Evolutionary conservation across 139 green algal species (phyloP).

Genomic region (Chlamydomonas schloesseri): DNA sequence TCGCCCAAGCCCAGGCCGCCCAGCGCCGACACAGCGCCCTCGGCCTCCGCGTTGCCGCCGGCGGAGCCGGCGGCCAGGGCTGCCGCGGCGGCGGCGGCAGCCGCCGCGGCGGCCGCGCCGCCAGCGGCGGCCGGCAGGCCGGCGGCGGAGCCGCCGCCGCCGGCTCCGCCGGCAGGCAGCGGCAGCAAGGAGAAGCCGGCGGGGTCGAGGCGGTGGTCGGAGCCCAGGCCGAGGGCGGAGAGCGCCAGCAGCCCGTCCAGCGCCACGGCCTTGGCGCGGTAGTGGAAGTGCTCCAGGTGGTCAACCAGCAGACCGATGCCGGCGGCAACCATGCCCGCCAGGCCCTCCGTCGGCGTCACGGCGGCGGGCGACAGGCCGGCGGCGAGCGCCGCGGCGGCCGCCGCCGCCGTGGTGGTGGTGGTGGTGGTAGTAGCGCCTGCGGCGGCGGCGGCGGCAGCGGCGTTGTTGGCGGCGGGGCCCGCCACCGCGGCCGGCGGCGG

Average conservation of each 20-base stretch:
- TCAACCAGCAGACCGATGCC: conserved; percentile 21
- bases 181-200: neutral
- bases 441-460: neutral
- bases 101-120: neutral
- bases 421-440: neutral
- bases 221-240: conserved; percentile 20
- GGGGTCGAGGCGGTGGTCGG: conserved; percentile 27
- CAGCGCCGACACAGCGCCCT: conserved; percentile 1
- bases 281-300: conserved; percentile 44
- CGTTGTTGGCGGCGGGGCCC: neutral
- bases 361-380: neutral
- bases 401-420: neutral
- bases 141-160: neutral
- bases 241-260: conserved; percentile 28
- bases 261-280: conserved; percentile 27
- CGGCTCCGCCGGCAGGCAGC: neutral
- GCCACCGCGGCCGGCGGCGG: neutral
- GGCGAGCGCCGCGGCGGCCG: neutral
- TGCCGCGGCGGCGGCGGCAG: conserved; percentile 2
- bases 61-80: neutral
- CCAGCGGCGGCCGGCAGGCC: neutral
- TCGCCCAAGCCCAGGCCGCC: conserved; percentile 28
- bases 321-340: conserved; percentile 2
- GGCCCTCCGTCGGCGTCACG: neutral
- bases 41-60: neutral